Base-by-base conservation (phyloP, 2,329 filamentous ascomycete genomes). In the Decorospora gaudefroyi region DNA sequence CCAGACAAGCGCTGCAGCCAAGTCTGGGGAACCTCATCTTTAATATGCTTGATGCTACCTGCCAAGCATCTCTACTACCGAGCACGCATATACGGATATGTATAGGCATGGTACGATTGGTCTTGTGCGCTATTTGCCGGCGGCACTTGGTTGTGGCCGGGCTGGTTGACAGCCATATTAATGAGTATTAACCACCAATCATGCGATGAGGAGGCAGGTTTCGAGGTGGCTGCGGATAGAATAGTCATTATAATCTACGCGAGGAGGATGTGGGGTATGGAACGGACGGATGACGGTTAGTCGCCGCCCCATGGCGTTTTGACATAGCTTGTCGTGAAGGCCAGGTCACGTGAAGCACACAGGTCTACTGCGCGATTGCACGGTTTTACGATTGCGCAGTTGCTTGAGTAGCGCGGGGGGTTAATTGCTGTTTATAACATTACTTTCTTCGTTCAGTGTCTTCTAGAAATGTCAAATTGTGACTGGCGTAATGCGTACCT, bases 31-130 rank as follows among this genome's bases (percentile, higher is more conserved):
- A 33, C 25, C 6, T 35, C 17, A 9, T 22, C 12, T 12, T 42
- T 26, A 35, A 35, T 35, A 35, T 42, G 30, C 12, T 28, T 17
- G 32, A 30, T 42, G 32, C 39, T 23, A 13, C 17, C n/a, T 25
- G 25, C 18, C 11, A 26, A 23, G 25, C 31, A 18, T 42, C 13
- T 29, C 19, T 9, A 35, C 16, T 42, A 19, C 40, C 40, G 40
- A 13, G 31, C 30, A 35, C 3, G 10, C 6, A 25, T 1, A 6
- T 11, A 16, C 16, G 15, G 15, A 26, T 1, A n/a, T n/a, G n/a
- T n/a, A n/a, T n/a, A n/a, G n/a, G n/a, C n/a, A n/a, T n/a, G n/a
- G 25, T 2, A 2, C 3, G 4, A 3, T 15, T 25, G 1, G 0
- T 4, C 15, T 36, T 16, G n/a, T 36, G n/a, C n/a, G n/a, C n/a